Conservation (phyloP, 345 rosid genomes). For the Gossypium australe region DNA sequence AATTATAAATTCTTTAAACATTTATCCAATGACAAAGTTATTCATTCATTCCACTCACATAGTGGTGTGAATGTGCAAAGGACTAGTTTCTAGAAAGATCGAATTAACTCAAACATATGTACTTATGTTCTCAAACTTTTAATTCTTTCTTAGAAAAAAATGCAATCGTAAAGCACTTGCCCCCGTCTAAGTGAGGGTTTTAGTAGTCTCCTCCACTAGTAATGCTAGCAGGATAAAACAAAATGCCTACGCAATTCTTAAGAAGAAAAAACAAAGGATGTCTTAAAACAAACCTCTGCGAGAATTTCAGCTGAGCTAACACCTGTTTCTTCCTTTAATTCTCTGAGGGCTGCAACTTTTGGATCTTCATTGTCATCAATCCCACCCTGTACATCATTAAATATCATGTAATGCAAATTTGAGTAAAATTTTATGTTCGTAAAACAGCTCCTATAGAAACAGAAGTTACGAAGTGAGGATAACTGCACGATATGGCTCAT, state of each 20-base stretch:
- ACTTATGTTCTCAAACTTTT: neutral
- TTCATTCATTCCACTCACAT: neutral
- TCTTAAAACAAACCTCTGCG: slow-evolving; percentile 57
- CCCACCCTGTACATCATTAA: slow-evolving; percentile 55
- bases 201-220: neutral
- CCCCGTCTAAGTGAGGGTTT: neutral
- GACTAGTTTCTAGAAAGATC: neutral
- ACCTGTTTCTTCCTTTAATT: slow-evolving; percentile 90
- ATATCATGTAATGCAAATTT: neutral
- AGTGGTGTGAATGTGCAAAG: neutral
- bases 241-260: neutral
- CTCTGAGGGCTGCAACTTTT: slow-evolving; percentile 72
- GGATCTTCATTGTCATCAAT: slow-evolving; percentile 91
- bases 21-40: neutral
- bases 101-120: neutral
- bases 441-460: neutral
- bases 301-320: slow-evolving; percentile 70
- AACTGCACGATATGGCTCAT: neutral
- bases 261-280: neutral
- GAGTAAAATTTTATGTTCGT: neutral
- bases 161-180: neutral
- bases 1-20: neutral
- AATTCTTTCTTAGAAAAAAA: neutral
- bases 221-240: neutral
- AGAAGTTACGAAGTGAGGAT: neutral